Base-by-base conservation (phyloP, 306 rosid species). In the Lathyrus aphaca region DNA sequence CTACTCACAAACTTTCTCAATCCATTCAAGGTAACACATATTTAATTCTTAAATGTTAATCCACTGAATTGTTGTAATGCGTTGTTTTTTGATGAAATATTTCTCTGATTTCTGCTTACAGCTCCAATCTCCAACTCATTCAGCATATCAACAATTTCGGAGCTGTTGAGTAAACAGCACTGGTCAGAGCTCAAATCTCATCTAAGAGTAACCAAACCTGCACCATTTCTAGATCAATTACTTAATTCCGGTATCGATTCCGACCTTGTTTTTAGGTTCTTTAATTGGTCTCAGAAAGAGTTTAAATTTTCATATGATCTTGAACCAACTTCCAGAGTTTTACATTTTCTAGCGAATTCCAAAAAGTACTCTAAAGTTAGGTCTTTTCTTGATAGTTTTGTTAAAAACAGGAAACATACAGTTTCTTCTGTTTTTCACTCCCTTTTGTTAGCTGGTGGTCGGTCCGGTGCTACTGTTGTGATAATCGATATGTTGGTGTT, bases 151-250 rank as follows among this genome's bases (percentile, higher is more conserved):
- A 15, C 61, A 6, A 77, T 86, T 62, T 76, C 83, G 56, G 86
- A 92, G 73, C 77, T 90, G 71, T 82, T 92, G 77, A 82, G 80
- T 50, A 80, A 88, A 77, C 95, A 84, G 15, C 96, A 77, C 53
- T 89, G 96, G 96, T 80, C 83, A 29, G 81, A 82, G 76, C 85
- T 88, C 73, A 88, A 85, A 82, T 25, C 80, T 69, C 85, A 82
- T 77, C 72, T 92, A 37, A 58, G 65, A 68, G 39, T 50, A 46
- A 80, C 73, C 32, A 75, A 61, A 54, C 82, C 92, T 43, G 64
- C 49, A 14, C 17, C 56, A 30, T 71, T 83, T 82, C 79, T 92
- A 35, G 88, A 80, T 29, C 88, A 75, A 12, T 80, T 86, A 68
- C 65, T 88, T 30, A 72, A 67, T 10, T 81, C 84, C 0, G 86